Evolutionary conservation across 129 eudicot genomes (phyloP), one percentile per base, ranked within the genome.

Genomic region (Helianthus annuus): DNA sequence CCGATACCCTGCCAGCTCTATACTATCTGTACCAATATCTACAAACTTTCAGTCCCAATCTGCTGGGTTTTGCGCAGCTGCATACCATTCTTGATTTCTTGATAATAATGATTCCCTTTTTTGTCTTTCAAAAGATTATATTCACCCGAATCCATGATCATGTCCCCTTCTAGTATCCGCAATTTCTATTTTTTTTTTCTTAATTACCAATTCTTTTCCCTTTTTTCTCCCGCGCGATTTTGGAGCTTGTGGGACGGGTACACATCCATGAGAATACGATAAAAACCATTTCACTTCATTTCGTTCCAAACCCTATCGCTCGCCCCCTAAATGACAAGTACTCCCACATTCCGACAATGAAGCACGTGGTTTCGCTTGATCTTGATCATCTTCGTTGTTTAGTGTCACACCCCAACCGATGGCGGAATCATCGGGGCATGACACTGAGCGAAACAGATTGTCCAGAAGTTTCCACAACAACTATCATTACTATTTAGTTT

Each of bases 81-180:
- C 62, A 22, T 38, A 56, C 6, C 38, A 56, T 7, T 56, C 62
- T 56, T n/a, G n/a, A n/a, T n/a, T n/a, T n/a, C n/a, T n/a, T 22
- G 62, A 22, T 56, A 3, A 34, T 9, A 56, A 19, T 0, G 38
- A 19, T 11, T 17, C 38, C 62, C 10, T 22, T 7, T 22, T 56
- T 22, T 56, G 17, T 56, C 24, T 55, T 27, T 71, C 68, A 22
- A 71, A 27, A 44, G 42, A 27, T 42, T n/a, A 58, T 59, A n/a
- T 29, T 46, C 68, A 67, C 86, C 76, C 0, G 96, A 81, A 54
- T 90, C 99, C 97, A 90, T 71, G 55, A 85, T 68, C 74, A 81
- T 69, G 49, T 90, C 99, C 1, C 99, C 99, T 80, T 94, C 99
- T 9, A 94, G 93, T 74, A 90, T 85, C n/a, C 97, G 86, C n/a